Percentiles rank a stretch among this genome's conserved stretches.
Evolutionary conservation across 2,329 filamentous ascomycete genomes (phyloP).

Genomic region (Xenoacremonium recifei): DNA sequence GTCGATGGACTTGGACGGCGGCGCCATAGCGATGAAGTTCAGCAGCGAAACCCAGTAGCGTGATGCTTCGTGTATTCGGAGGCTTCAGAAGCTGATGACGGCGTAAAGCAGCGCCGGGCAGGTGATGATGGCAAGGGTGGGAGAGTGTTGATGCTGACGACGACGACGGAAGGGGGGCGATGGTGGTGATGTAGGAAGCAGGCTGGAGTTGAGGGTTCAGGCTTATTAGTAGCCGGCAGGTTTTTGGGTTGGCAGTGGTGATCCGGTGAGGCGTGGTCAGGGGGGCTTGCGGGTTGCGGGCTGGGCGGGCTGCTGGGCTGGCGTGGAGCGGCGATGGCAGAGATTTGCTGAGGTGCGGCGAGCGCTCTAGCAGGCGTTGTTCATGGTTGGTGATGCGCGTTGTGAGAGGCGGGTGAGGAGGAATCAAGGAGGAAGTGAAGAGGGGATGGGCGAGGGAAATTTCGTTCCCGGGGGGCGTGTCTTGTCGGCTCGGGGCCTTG

Average conservation of each 20-base stretch:
- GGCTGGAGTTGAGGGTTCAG: conserved; percentile 10
- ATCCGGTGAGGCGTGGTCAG: conserved; percentile 29
- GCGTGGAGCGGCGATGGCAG: conserved; percentile 9
- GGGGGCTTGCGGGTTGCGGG: conserved; percentile 28
- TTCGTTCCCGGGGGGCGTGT: conserved; percentile 26
- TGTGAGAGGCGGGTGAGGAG: conserved; percentile 15
- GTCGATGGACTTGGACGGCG: conserved; percentile 32
- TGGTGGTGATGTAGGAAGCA: conserved; percentile 11
- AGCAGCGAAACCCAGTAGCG: background rate
- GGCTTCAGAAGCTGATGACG: background rate
- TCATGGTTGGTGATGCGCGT: conserved; percentile 19
- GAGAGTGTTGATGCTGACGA: conserved; percentile 10
- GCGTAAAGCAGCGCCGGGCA: conserved; percentile 1
- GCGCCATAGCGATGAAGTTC: conserved; percentile 30
- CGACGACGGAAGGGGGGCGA: conserved; percentile 13
- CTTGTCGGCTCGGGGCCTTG: conserved; percentile 37
- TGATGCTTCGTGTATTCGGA: background rate
- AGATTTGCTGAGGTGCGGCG: conserved; percentile 5
- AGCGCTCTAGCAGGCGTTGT: background rate
- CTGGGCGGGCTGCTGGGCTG: conserved; percentile 22
- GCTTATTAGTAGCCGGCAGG: conserved; percentile 4
- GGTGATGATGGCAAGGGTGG: conserved; percentile 11
- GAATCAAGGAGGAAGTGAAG: conserved; percentile 15
- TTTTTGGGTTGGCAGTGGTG: conserved; percentile 16
- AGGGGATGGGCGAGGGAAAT: conserved; percentile 24